These are phyloP conservation scores for Bryopsis sp. DNA, from an alignment of 139 green algal genomes.

Conservation along the genomic window DNA sequence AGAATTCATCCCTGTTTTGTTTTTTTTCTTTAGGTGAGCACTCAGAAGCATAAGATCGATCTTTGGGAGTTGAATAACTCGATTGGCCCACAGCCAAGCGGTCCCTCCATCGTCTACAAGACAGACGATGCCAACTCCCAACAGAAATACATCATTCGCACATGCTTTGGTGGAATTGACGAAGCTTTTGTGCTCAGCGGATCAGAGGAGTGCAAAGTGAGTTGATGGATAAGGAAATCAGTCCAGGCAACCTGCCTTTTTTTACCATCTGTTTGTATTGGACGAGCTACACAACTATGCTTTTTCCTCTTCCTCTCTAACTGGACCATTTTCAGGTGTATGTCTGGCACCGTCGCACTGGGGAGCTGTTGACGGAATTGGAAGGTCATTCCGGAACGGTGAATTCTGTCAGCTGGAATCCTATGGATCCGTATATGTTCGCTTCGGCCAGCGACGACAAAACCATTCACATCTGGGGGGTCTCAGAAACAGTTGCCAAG, in stretches of 20 bases:
- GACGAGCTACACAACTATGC: not conserved
- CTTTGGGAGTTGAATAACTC: constrained; percentile 16
- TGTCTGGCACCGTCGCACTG: constrained; percentile 73
- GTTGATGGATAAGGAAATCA: not conserved
- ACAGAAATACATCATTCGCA: constrained; percentile 20
- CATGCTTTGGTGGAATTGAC: constrained; percentile 14
- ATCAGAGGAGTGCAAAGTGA: constrained; percentile 18
- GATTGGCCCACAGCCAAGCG: not conserved
- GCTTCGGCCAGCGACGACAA: constrained; percentile 66
- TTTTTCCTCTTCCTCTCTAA: not conserved
- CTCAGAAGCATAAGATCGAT: constrained; percentile 8
- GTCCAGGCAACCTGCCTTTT: not conserved
- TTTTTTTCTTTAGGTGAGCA: not conserved
- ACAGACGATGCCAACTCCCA: not conserved
- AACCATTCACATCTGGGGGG: constrained; percentile 56
- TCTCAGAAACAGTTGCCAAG: not conserved
- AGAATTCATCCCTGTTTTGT: too few relatives aligned
- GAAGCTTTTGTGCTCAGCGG: constrained; percentile 18
- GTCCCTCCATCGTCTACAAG: constrained; percentile 6
- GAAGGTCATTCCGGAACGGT: constrained; percentile 63
- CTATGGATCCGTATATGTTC: constrained; percentile 62
- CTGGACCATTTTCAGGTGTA: constrained; percentile 70
- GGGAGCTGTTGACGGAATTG: constrained; percentile 61
- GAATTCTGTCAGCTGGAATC: constrained; percentile 77
- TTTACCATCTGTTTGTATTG: not conserved